Evolutionary conservation across 2,329 filamentous ascomycete genomes (phyloP).

Genomic region (Pseudopyrenochaeta lycopersici): DNA sequence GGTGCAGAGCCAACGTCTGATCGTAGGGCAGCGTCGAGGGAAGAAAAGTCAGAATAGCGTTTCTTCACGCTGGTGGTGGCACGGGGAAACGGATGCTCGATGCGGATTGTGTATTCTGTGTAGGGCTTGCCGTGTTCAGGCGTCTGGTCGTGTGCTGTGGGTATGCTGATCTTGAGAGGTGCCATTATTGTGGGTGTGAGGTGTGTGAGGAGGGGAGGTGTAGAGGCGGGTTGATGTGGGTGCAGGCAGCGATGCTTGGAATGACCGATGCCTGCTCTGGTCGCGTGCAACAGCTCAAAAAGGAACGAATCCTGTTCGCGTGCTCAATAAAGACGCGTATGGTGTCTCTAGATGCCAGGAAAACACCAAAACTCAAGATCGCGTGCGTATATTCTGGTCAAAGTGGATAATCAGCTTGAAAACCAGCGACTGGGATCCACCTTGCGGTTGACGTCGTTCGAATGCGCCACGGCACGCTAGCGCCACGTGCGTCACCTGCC

Average conservation of each 20-base stretch:
- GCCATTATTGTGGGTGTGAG: conserved; percentile 46
- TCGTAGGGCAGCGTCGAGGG: conserved; percentile 70
- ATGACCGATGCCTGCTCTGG: conserved; percentile 2
- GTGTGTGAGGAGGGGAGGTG: background rate
- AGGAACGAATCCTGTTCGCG: background rate
- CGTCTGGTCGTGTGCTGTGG: conserved; percentile 59
- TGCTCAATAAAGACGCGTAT: background rate
- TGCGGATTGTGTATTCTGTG: conserved; percentile 80
- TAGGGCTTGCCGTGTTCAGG: conserved; percentile 67
- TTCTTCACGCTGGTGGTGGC: conserved; percentile 80
- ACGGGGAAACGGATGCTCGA: conserved; percentile 79
- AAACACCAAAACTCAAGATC: background rate
- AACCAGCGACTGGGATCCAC: conserved; percentile 2
- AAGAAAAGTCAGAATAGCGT: conserved; percentile 81
- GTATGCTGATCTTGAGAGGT: conserved; percentile 58
- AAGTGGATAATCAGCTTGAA: background rate
- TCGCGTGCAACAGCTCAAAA: conserved; percentile 13
- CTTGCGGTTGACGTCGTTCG: conserved; percentile 19
- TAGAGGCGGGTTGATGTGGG: background rate
- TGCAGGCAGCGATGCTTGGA: background rate
- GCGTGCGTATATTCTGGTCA: background rate
- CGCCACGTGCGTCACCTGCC: conserved; percentile 20
- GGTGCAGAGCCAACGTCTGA: conserved; percentile 69
- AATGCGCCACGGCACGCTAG: conserved; percentile 17
- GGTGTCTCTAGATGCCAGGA: background rate